These are phyloP conservation scores for Neurospora sp. DNA, from an alignment of 2,329 filamentous ascomycete genomes.

Conservation along the genomic window DNA sequence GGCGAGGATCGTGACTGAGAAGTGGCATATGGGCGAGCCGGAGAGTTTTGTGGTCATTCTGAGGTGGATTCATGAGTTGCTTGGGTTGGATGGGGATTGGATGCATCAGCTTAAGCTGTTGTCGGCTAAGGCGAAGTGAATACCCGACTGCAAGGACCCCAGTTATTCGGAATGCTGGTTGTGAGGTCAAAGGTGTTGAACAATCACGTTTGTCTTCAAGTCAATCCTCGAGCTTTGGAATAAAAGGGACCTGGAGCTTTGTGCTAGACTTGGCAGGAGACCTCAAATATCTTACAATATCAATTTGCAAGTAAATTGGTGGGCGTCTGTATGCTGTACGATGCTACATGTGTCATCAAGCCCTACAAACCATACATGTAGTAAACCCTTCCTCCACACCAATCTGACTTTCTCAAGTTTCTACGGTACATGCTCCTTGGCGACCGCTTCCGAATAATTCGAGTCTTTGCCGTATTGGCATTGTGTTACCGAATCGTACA, in stretches of 20 bases:
- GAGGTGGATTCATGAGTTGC: slow-evolving; percentile 23
- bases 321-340: background rate
- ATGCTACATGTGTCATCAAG: background rate
- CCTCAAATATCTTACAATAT: background rate
- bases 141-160: background rate
- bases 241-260: background rate
- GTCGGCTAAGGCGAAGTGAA: background rate
- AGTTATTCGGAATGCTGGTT: background rate
- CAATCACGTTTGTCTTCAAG: background rate
- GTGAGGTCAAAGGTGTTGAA: background rate
- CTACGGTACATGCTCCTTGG: background rate
- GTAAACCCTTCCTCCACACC: background rate
- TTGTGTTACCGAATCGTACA: background rate
- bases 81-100: slow-evolving; percentile 21
- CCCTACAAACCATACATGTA: background rate
- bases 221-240: background rate
- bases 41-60: slow-evolving; percentile 23
- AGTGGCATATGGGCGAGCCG: slow-evolving; percentile 28
- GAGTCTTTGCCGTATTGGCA: background rate
- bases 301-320: background rate
- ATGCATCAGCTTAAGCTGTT: slow-evolving; percentile 1
- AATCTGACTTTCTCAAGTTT: background rate
- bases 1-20: slow-evolving; percentile 25
- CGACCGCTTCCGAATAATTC: background rate
- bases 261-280: background rate